Percentiles rank a stretch among this genome's conserved stretches.
These are phyloP conservation scores for Tephrocybe sp. DNA, from an alignment of 768 basidiomycete species.

Conservation along the genomic window DNA sequence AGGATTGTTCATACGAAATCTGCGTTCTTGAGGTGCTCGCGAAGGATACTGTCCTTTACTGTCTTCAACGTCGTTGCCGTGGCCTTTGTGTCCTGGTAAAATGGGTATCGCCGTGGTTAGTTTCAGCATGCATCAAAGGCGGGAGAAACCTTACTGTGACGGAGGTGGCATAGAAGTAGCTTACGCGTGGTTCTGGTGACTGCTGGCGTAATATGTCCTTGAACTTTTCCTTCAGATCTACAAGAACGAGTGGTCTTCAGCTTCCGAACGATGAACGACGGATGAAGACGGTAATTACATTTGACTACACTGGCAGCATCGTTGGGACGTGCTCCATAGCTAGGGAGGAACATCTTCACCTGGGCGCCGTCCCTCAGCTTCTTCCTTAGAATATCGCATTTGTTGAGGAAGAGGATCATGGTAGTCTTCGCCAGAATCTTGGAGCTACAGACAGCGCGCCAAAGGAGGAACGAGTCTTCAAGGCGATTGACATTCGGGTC, in stretches of 20 bases:
- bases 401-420: slow-evolving; percentile 75
- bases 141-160: slow-evolving; percentile 46
- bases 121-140: neutral
- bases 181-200: slow-evolving; percentile 48
- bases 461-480: slow-evolving; percentile 72
- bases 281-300: slow-evolving; percentile 42
- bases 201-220: slow-evolving; percentile 51
- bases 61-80: slow-evolving; percentile 52
- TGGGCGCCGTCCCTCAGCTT: slow-evolving; percentile 38
- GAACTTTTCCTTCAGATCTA: slow-evolving; percentile 45
- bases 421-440: slow-evolving; percentile 59
- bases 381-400: slow-evolving; percentile 61
- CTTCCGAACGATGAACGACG: neutral
- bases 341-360: slow-evolving; percentile 56
- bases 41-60: slow-evolving; percentile 56
- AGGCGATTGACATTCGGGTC: slow-evolving; percentile 65
- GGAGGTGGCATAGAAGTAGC: slow-evolving; percentile 61
- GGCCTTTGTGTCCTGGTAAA: slow-evolving; percentile 51
- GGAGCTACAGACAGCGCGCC: slow-evolving; percentile 62
- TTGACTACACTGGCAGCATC: slow-evolving; percentile 51
- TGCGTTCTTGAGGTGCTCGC: slow-evolving; percentile 48
- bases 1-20: slow-evolving; percentile 24
- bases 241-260: slow-evolving; percentile 14
- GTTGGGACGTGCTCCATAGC: slow-evolving; percentile 64
- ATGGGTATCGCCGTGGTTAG: neutral